phyloP scores from a whole-genome alignment of 75 land plant genomes.

The Selaginella moellendorffii region DNA sequence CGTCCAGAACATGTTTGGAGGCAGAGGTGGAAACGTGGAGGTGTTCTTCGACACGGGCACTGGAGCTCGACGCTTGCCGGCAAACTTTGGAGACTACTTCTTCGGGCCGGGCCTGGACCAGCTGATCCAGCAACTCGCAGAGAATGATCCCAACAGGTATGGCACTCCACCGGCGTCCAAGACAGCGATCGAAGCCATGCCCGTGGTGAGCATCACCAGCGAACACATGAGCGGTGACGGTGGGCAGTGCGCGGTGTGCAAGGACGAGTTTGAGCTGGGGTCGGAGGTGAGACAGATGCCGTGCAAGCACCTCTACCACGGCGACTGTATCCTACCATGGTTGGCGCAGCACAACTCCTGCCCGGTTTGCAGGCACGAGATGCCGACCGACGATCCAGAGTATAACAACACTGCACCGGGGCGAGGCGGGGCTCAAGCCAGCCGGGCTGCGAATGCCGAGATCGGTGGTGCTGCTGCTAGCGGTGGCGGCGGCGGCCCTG shows the following conservation, averaged over 20 bases:
- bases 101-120: slow-evolving; percentile 34
- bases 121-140: slow-evolving; percentile 32
- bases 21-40: neutral
- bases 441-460: no score
- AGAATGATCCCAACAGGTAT: slow-evolving; percentile 16
- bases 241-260: slow-evolving; percentile 35
- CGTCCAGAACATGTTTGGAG: neutral
- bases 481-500: no score
- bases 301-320: slow-evolving; percentile 32
- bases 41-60: neutral
- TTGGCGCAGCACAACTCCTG: slow-evolving; percentile 32
- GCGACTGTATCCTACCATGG: slow-evolving; percentile 42
- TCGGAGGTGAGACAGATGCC: slow-evolving; percentile 26
- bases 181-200: slow-evolving; percentile 20
- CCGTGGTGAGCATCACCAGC: slow-evolving; percentile 26
- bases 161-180: slow-evolving; percentile 12
- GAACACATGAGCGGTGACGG: neutral
- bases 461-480: no score
- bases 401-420: neutral
- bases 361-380: slow-evolving; percentile 43
- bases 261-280: slow-evolving; percentile 27
- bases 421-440: slow-evolving; percentile 2
- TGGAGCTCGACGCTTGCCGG: neutral
- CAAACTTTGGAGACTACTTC: slow-evolving; percentile 22
- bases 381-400: slow-evolving; percentile 21